phyloP scores from a whole-genome alignment of 192 early-diverging fungal species.

The Entomortierella beljakovae region DNA sequence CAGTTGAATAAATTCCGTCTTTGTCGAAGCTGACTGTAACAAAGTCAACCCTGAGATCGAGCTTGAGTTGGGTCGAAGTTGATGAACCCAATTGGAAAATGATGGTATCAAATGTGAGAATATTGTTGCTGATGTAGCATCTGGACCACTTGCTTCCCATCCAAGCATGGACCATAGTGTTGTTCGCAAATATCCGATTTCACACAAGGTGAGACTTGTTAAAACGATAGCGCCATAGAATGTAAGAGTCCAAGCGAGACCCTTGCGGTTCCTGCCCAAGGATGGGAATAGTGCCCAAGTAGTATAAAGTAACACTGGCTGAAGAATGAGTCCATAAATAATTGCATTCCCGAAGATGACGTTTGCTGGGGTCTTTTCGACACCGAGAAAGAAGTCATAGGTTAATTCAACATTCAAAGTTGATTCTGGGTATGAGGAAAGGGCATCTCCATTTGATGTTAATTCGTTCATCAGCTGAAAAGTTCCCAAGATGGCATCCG shows the following conservation, averaged over 20 bases:
- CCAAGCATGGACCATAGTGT: conserved; percentile 22
- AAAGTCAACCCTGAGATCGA: neutral
- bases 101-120: conserved; percentile 27
- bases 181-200: conserved; percentile 23
- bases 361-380: conserved; percentile 16
- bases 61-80: neutral
- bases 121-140: conserved; percentile 5
- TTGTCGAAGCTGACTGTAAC: neutral
- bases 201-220: neutral
- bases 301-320: conserved; percentile 25
- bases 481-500: neutral
- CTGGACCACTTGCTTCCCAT: conserved; percentile 10
- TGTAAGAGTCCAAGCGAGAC: conserved; percentile 22
- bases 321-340: conserved; percentile 16
- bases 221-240: conserved; percentile 20
- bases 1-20: neutral
- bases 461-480: neutral
- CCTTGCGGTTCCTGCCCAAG: conserved; percentile 17
- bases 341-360: conserved; percentile 22
- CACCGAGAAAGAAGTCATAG: conserved; percentile 17
- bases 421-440: neutral
- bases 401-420: neutral
- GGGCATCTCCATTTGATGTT: neutral
- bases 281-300: conserved; percentile 16
- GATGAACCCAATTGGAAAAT: conserved; percentile 19